phyloP scores from a whole-genome alignment of 2,329 filamentous ascomycete genomes.

The Paracorniculantispora psalliotae region DNA sequence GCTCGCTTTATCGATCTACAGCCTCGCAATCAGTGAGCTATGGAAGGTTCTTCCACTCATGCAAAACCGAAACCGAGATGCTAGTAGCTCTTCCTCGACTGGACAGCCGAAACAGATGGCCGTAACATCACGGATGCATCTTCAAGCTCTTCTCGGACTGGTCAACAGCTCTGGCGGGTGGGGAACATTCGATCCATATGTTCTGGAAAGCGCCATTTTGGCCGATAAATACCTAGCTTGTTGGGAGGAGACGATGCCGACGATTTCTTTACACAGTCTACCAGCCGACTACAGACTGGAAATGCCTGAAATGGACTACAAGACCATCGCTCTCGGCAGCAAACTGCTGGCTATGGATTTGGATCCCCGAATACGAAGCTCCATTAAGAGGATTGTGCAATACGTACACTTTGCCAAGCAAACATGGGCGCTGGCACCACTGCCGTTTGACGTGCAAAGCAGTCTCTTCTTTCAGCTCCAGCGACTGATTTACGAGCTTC shows the following conservation, averaged over 20 bases:
- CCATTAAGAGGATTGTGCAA: background rate
- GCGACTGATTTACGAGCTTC: background rate
- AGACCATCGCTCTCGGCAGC: background rate
- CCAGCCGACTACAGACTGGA: background rate
- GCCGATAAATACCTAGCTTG: slow-evolving; percentile 14
- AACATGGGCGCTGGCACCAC: background rate
- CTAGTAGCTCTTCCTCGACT: background rate
- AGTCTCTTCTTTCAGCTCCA: background rate
- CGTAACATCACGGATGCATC: background rate
- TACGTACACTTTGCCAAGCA: background rate
- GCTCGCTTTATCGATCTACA: slow-evolving; percentile 13
- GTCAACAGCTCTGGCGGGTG: slow-evolving; percentile 14
- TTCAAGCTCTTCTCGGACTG: slow-evolving; percentile 11
- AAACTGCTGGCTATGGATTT: background rate
- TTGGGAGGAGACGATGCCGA: background rate
- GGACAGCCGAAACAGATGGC: background rate
- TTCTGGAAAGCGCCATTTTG: slow-evolving; percentile 14
- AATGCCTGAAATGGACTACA: background rate
- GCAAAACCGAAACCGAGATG: background rate
- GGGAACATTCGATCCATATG: slow-evolving; percentile 12
- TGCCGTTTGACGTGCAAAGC: background rate
- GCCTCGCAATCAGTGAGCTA: slow-evolving; percentile 11
- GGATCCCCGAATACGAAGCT: background rate
- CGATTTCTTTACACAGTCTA: background rate
- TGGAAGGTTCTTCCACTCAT: slow-evolving; percentile 4